Percentiles rank a stretch among this genome's conserved stretches.
Evolutionary conservation across 2,329 filamentous ascomycete genomes (phyloP).

Genomic region (Pseudogymnoascus sp.): DNA sequence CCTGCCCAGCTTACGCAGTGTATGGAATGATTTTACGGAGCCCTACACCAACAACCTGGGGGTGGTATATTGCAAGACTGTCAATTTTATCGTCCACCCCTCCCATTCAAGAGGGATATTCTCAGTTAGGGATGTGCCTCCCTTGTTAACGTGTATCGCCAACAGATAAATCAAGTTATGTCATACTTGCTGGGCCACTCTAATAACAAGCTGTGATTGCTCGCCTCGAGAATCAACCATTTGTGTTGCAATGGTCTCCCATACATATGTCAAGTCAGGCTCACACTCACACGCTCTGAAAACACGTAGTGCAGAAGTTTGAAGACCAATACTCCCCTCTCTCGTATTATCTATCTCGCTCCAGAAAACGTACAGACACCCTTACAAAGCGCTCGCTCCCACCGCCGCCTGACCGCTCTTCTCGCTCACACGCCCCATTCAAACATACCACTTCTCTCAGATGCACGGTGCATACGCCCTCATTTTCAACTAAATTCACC

Average conservation of each 20-base stretch:
- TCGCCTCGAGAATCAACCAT: background rate
- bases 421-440: background rate
- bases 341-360: constrained; percentile 3
- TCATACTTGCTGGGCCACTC: background rate
- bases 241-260: background rate
- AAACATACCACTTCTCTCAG: background rate
- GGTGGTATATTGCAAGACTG: background rate
- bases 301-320: background rate
- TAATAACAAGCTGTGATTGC: background rate
- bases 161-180: background rate
- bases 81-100: background rate
- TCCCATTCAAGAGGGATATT: background rate
- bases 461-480: background rate
- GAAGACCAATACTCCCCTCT: background rate
- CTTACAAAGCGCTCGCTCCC: background rate
- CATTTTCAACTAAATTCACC: background rate
- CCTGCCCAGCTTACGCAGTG: background rate
- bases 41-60: background rate
- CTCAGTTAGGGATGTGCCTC: background rate
- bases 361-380: constrained; percentile 3
- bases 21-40: background rate
- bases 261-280: background rate
- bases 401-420: background rate
- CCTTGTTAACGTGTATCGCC: background rate
- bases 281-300: background rate